phyloP scores from a whole-genome alignment of 768 basidiomycete genomes.

The Boletus rubropictus region DNA sequence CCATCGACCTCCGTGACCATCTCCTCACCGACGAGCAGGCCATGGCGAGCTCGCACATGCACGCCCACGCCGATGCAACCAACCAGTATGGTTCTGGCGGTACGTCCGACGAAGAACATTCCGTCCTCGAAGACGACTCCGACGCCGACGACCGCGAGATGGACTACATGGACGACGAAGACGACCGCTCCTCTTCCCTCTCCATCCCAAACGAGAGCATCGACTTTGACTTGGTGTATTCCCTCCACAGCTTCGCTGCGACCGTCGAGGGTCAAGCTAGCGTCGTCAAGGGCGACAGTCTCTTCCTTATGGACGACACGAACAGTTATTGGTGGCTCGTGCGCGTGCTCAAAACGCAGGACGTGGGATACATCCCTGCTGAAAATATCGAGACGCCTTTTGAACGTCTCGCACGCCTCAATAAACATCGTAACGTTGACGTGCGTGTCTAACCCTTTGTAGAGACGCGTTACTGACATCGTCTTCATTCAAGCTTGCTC shows the following conservation, averaged over 20 bases:
- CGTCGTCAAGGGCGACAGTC: slow-evolving; percentile 95
- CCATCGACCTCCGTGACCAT: slow-evolving; percentile 67
- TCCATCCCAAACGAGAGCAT: slow-evolving; percentile 90
- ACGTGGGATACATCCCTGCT: slow-evolving; percentile 97
- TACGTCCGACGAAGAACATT: slow-evolving; percentile 72
- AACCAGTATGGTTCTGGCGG: slow-evolving; percentile 31
- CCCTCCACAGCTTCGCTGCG: slow-evolving; percentile 93
- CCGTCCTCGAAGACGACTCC: slow-evolving; percentile 81
- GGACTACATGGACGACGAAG: slow-evolving; percentile 68
- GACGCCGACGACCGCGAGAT: slow-evolving; percentile 63
- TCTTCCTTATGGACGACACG: slow-evolving; percentile 95
- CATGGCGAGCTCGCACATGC: slow-evolving; percentile 41
- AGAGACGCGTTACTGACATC: neutral
- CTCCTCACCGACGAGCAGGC: slow-evolving; percentile 48
- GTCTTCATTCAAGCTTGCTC: slow-evolving; percentile 23
- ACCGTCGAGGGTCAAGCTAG: slow-evolving; percentile 98
- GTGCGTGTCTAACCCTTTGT: slow-evolving; percentile 41
- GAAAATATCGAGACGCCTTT: slow-evolving; percentile 99
- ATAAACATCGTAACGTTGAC: slow-evolving; percentile 96
- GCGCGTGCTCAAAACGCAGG: slow-evolving; percentile 95
- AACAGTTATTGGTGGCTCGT: slow-evolving; percentile 99
- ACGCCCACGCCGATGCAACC: slow-evolving; percentile 44
- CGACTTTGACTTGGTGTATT: slow-evolving; percentile 89
- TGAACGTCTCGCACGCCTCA: slow-evolving; percentile 88
- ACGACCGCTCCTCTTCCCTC: slow-evolving; percentile 74